Percentiles rank a stretch among this genome's conserved stretches.
phyloP scores from a whole-genome alignment of 1,139 yeast genomes.

The Lizanozyma gosingica region DNA sequence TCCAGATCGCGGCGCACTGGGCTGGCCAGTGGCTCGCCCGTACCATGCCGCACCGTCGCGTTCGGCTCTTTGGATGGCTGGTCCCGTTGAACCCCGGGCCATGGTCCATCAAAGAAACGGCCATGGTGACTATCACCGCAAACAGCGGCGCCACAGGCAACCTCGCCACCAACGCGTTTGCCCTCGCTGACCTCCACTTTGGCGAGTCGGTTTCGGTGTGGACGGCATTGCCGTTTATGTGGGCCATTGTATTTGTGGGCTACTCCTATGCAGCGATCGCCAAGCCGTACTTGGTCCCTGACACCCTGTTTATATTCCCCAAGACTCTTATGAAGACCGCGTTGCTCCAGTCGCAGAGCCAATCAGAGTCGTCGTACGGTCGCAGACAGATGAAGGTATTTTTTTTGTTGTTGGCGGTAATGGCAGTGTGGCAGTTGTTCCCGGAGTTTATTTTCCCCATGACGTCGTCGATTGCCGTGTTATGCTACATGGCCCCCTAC shows the following conservation, averaged over 20 bases:
- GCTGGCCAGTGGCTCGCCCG: slow-evolving; percentile 32
- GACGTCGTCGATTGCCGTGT: slow-evolving; percentile 30
- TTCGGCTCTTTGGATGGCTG: background rate
- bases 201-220: slow-evolving; percentile 20
- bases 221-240: slow-evolving; percentile 32
- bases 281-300: slow-evolving; percentile 29
- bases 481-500: slow-evolving; percentile 37
- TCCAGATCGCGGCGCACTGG: slow-evolving; percentile 36
- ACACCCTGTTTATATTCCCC: slow-evolving; percentile 38
- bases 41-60: slow-evolving; percentile 17
- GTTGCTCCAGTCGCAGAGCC: slow-evolving; percentile 25
- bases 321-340: slow-evolving; percentile 41
- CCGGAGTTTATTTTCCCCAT: slow-evolving; percentile 37
- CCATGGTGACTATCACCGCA: slow-evolving; percentile 35
- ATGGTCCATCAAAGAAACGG: slow-evolving; percentile 39
- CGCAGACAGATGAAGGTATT: slow-evolving; percentile 26
- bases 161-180: slow-evolving; percentile 31
- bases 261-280: slow-evolving; percentile 41
- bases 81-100: slow-evolving; percentile 32
- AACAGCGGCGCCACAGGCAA: slow-evolving; percentile 41
- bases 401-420: slow-evolving; percentile 17
- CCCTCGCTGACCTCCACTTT: slow-evolving; percentile 33
- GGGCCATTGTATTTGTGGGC: slow-evolving; percentile 39
- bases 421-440: slow-evolving; percentile 33
- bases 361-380: slow-evolving; percentile 13